phyloP scores from a whole-genome alignment of 257 asterid species.

The Henckelia pumila region DNA sequence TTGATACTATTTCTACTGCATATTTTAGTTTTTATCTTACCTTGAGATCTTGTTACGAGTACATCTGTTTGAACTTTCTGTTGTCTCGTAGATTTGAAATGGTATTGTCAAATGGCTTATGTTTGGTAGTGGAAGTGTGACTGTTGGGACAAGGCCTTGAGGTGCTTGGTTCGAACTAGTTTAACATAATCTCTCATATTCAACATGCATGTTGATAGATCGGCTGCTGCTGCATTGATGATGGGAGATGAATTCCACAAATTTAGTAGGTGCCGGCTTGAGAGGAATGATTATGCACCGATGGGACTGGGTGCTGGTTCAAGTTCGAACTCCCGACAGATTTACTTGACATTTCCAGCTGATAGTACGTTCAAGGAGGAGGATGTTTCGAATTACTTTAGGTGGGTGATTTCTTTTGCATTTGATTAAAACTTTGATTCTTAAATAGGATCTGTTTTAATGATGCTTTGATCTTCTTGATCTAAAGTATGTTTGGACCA shows the following conservation, averaged over 20 bases:
- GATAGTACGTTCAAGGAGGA: conserved; percentile 90
- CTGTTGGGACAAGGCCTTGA: neutral
- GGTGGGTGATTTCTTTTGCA: conserved; percentile 36
- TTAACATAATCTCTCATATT: neutral
- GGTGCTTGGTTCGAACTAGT: neutral
- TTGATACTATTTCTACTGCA: neutral
- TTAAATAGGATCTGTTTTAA: neutral
- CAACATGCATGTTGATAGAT: conserved; percentile 18
- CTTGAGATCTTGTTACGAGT: neutral
- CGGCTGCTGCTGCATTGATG: conserved; percentile 34
- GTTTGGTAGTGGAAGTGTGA: neutral
- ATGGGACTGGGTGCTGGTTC: conserved; percentile 53
- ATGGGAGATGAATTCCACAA: conserved; percentile 40
- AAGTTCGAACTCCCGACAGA: conserved; percentile 65
- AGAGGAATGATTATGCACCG: conserved; percentile 46
- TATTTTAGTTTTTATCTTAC: neutral
- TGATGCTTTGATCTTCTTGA: conserved; percentile 25
- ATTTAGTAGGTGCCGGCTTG: conserved; percentile 32
- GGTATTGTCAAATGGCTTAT: neutral
- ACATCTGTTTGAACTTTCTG: neutral
- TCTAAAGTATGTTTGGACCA: conserved; percentile 70
- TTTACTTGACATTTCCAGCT: conserved; percentile 89
- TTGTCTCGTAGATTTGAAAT: neutral
- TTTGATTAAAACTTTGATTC: conserved; percentile 3
- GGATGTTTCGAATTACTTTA: conserved; percentile 80